A percentile compares a stretch with the other conserved stretches of the same genome.
phyloP scores from a whole-genome alignment of 176 grass and related monocot genomes.

The Phyllostachys edulis region DNA sequence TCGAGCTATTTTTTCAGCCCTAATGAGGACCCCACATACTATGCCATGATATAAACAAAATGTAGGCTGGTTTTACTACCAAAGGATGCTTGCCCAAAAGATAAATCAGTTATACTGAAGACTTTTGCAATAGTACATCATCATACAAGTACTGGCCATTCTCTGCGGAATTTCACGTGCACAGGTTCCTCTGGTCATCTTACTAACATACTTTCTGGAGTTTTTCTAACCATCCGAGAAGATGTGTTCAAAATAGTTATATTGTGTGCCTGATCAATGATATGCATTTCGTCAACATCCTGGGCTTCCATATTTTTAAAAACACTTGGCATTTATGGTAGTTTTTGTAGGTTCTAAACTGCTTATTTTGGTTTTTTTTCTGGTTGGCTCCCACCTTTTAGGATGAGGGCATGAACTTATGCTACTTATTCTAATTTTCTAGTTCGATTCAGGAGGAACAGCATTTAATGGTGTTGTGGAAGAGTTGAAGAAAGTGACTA shows the following conservation, averaged over 20 bases:
- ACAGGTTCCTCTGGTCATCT: neutral
- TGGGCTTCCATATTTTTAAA: neutral
- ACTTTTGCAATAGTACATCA: no score
- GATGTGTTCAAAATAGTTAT: neutral
- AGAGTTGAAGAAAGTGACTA: constrained; percentile 86
- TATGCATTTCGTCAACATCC: neutral
- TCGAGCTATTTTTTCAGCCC: no score
- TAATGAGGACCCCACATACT: neutral
- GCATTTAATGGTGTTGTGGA: constrained; percentile 94
- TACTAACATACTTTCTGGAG: neutral
- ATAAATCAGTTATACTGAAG: no score
- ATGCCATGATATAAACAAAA: neutral
- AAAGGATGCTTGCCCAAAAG: no score
- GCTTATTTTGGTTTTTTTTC: neutral
- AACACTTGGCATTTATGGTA: neutral
- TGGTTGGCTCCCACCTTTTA: neutral
- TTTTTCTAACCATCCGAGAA: neutral
- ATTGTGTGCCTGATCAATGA: neutral
- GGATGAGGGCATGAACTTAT: neutral
- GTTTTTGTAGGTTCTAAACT: neutral
- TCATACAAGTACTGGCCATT: neutral
- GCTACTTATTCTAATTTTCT: neutral
- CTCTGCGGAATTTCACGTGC: neutral
- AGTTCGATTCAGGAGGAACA: constrained; percentile 66
- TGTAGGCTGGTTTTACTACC: neutral